Evolutionary conservation across 495 filamentous ascomycete genomes (phyloP), one percentile per base, ranked within the genome.

Genomic region (Lophiotrema nucula): DNA sequence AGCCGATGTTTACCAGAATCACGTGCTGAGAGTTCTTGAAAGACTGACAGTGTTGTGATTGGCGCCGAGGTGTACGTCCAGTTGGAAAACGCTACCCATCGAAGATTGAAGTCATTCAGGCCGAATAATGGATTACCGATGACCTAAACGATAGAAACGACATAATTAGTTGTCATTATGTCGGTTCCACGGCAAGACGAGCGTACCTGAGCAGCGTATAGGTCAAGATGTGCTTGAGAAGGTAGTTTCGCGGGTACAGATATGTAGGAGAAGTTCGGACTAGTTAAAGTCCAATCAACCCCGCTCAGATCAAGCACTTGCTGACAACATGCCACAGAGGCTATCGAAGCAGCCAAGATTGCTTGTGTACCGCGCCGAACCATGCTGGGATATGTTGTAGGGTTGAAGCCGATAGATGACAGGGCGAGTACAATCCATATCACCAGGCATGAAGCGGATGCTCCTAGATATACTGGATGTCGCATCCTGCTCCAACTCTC

Each of bases 21-120:
- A 8, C 31, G n/a, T n/a, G 22, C 18, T 21, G 16, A 37, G 11
- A 2, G 12, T 16, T 2, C 3, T 26, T 2, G 16, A 57, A 42
- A 16, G 23, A 43, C 56, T 68, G 10, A 82, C 76, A 86, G 58
- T 16, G 69, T 74, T 3, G 67, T 25, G 5, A 88, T 66, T 0
- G 72, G 68, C 2, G 75, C 66, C 12, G 78, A 81, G n/a, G 75
- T 80, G 55, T 87, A 88, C 0, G 79, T 87, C 84, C 84, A 88
- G 61, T 85, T 82, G 15, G 72, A 75, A 42, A 76, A 67, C 3
- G 74, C 76, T 24, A 88, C 69, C 84, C 83, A 88, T 10, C 82
- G 81, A 21, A 81, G 71, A 47, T 84, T 65, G 52, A 85, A 83
- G 47, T 87, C 82, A 58, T 86, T 86, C 1, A 85, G 69, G 23